phyloP scores from a whole-genome alignment of 2,329 filamentous ascomycete genomes.

The Phoma sp. region DNA sequence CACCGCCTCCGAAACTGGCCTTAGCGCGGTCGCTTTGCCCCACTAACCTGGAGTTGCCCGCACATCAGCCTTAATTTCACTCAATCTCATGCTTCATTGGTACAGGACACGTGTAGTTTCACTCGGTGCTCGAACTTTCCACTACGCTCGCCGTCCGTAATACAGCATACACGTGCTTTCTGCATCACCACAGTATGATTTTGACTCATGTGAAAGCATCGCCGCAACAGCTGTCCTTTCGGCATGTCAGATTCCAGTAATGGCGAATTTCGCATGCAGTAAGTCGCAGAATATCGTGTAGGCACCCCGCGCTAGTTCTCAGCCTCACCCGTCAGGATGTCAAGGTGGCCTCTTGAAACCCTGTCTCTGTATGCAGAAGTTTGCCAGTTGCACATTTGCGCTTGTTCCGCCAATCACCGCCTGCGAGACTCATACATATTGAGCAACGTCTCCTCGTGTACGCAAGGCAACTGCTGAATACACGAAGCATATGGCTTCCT shows the following conservation, averaged over 20 bases:
- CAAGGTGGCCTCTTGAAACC: constrained; percentile 13
- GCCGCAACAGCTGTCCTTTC: constrained; percentile 1
- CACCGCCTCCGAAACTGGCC: constrained; percentile 27
- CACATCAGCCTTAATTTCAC: constrained; percentile 41
- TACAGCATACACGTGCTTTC: constrained; percentile 17
- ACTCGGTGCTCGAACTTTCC: constrained; percentile 27
- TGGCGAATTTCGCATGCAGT: background rate
- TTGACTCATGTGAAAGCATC: background rate
- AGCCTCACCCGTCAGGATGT: constrained; percentile 19
- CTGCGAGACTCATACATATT: background rate
- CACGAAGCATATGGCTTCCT: background rate
- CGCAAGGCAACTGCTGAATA: background rate
- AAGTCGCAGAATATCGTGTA: background rate
- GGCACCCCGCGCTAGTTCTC: constrained; percentile 8
- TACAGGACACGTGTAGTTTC: constrained; percentile 43
- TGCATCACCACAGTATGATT: constrained; percentile 1
- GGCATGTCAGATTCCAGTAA: background rate
- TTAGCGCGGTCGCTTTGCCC: constrained; percentile 20
- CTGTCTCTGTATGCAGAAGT: constrained; percentile 3
- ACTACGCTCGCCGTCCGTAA: constrained; percentile 10
- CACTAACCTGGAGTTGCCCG: constrained; percentile 18
- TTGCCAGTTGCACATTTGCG: constrained; percentile 1
- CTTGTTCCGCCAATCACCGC: background rate
- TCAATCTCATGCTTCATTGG: constrained; percentile 31
- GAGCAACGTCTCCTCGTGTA: constrained; percentile 3